A percentile compares a stretch with the other conserved stretches of the same genome.
phyloP scores from a whole-genome alignment of 2,329 filamentous ascomycete genomes.

The Fusarium subtropicale region DNA sequence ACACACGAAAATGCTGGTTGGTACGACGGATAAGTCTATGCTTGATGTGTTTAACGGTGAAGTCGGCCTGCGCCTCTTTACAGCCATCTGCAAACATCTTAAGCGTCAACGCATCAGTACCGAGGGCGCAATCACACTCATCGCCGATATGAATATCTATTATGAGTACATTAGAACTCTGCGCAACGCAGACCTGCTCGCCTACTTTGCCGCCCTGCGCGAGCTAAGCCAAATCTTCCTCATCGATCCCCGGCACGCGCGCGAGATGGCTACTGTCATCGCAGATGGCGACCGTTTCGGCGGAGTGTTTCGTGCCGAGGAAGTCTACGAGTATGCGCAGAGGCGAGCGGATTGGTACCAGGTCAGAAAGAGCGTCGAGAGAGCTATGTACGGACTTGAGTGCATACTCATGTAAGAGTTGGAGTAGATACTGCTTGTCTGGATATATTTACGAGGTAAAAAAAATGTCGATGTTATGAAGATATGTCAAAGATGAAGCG shows the following conservation, averaged over 20 bases:
- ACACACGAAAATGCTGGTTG: constrained; percentile 92
- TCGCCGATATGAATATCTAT: constrained; percentile 97
- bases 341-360: constrained; percentile 94
- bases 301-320: constrained; percentile 93
- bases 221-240: constrained; percentile 97
- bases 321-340: constrained; percentile 98
- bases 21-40: constrained; percentile 97
- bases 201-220: constrained; percentile 91
- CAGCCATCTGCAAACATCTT: constrained; percentile 93
- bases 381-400: constrained; percentile 96
- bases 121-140: constrained; percentile 89
- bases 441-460: constrained; percentile 22
- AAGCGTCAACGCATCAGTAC: constrained; percentile 95
- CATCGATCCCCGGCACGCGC: constrained; percentile 84
- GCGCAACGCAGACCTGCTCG: constrained; percentile 82
- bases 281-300: constrained; percentile 90
- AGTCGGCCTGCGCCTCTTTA: constrained; percentile 92
- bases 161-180: constrained; percentile 85
- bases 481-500: constrained; percentile 21
- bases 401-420: constrained; percentile 80
- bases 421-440: not conserved
- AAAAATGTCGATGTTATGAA: constrained; percentile 27
- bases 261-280: constrained; percentile 95
- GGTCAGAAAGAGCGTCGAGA: constrained; percentile 88
- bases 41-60: constrained; percentile 99